phyloP scores from a whole-genome alignment of 2,329 filamentous ascomycete species.

The Penicillium decumbens region DNA sequence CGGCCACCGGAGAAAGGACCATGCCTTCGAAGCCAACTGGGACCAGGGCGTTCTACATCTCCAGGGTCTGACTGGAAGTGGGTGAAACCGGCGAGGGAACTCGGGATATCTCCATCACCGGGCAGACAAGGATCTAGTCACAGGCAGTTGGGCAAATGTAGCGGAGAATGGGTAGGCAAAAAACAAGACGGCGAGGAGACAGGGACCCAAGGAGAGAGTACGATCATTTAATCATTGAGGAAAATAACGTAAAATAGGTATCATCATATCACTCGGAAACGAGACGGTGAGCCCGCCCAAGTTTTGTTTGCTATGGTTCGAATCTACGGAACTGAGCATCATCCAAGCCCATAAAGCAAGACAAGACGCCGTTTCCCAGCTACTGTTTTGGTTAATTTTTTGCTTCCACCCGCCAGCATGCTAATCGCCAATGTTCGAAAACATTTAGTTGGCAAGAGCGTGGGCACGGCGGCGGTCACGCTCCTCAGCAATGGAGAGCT shows the following conservation, averaged over 20 bases:
- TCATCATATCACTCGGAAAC: conserved; percentile 32
- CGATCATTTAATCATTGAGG: conserved; percentile 26
- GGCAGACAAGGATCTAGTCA: background rate
- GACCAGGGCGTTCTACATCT: background rate
- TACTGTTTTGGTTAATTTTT: conserved; percentile 27
- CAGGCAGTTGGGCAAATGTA: background rate
- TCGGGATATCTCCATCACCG: background rate
- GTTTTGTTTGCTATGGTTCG: conserved; percentile 33
- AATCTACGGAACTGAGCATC: conserved; percentile 33
- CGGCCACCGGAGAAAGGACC: too few species aligned
- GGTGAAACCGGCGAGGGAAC: background rate
- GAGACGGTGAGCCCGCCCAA: conserved; percentile 23
- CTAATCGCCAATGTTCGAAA: conserved; percentile 21
- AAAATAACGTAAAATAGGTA: conserved; percentile 30
- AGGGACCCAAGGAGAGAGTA: conserved; percentile 10
- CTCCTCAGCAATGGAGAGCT: conserved; percentile 97
- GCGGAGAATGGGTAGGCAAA: background rate
- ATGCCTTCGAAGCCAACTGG: too few species aligned
- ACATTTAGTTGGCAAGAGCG: conserved; percentile 50
- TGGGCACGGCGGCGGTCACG: conserved; percentile 89
- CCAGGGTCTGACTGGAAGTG: background rate
- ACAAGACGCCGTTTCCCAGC: conserved; percentile 36
- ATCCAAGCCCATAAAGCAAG: conserved; percentile 36
- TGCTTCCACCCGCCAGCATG: conserved; percentile 13
- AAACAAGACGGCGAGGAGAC: conserved; percentile 1